Base-by-base conservation (phyloP, 768 basidiomycete genomes). In the Auricularia sp. region DNA sequence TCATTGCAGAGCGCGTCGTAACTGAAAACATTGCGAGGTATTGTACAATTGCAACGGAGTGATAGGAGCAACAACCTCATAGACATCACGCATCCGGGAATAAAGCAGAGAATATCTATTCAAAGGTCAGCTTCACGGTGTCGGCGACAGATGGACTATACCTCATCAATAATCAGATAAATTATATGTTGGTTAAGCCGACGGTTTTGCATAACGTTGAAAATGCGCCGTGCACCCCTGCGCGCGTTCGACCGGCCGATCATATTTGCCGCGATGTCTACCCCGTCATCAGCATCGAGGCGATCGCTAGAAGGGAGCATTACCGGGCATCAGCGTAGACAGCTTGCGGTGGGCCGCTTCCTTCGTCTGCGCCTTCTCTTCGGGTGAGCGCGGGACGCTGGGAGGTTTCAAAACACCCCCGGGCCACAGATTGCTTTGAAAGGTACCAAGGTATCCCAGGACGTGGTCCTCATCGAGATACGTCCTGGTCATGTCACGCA, bases 241-340 rank as follows among this genome's bases (percentile, higher is more conserved):
- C 94, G 85, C 18, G 96, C 94, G 72, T 99, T 98, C 3, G 91
- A 88, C 36, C 94, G 83, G n/a, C 97, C 97, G 68, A 98, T 98
- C 89, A 98, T 93, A 70, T 97, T 98, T 6, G 96, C 93, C 36
- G 92, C 94, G 62, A 98, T 76, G 71, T 98, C 96, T 97, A 68
- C 8, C 47, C 23, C 64, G 11, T 3, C 29, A 42, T 63, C 29
- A 61, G 58, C 66, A 23, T 47, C 44, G 36, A 0, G 61, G 23
- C 34, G 14, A n/a, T 21, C 12, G 3, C 12, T 54, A 5, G 5
- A 8, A 5, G 21, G 14, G 23, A 16, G 7, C 14, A 12, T 33
- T 64, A 93, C 95, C 95, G 72, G 97, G 97, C 67, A 99, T 88
- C 47, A 98, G 79, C 8, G 91, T 84, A 14, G 93, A 90, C 10